Percentiles rank a stretch among this genome's conserved stretches.
phyloP scores from a whole-genome alignment of 768 basidiomycete genomes.

The Gloeophyllum trabeum region DNA sequence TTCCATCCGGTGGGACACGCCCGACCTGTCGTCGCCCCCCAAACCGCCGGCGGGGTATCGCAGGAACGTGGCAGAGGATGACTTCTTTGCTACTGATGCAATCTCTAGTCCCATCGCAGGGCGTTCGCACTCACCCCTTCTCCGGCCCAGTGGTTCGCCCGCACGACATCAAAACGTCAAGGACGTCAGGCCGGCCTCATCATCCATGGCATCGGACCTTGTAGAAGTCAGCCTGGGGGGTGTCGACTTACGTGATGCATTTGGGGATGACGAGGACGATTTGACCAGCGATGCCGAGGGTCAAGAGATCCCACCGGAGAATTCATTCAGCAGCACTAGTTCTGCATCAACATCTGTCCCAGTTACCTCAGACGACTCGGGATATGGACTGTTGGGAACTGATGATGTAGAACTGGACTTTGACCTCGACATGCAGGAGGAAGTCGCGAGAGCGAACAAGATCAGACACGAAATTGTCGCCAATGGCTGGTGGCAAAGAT shows the following conservation, averaged over 20 bases:
- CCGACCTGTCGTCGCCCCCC: constrained; percentile 57
- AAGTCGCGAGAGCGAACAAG: constrained; percentile 18
- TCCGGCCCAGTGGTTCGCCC: not conserved
- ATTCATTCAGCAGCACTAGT: constrained; percentile 10
- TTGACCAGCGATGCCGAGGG: constrained; percentile 32
- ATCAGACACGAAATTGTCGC: constrained; percentile 22
- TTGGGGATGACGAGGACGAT: constrained; percentile 28
- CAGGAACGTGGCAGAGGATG: constrained; percentile 17
- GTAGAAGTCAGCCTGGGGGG: constrained; percentile 8
- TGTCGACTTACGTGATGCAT: constrained; percentile 33
- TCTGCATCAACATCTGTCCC: constrained; percentile 16
- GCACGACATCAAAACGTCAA: not conserved
- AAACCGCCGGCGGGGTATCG: constrained; percentile 8
- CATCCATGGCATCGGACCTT: not conserved
- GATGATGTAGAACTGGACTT: constrained; percentile 1
- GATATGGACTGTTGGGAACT: not conserved
- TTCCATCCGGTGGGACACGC: constrained; percentile 39
- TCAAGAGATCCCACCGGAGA: constrained; percentile 18
- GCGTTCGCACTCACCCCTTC: not conserved
- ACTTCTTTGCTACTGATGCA: constrained; percentile 38
- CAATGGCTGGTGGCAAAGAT: constrained; percentile 40
- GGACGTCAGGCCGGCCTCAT: not conserved
- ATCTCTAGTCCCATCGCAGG: constrained; percentile 32
- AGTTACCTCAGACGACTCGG: constrained; percentile 13
- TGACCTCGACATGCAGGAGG: constrained; percentile 4